Evolutionary conservation across 1,139 yeast genomes (phyloP).

Genomic region (Oligophagozyma castellii): DNA sequence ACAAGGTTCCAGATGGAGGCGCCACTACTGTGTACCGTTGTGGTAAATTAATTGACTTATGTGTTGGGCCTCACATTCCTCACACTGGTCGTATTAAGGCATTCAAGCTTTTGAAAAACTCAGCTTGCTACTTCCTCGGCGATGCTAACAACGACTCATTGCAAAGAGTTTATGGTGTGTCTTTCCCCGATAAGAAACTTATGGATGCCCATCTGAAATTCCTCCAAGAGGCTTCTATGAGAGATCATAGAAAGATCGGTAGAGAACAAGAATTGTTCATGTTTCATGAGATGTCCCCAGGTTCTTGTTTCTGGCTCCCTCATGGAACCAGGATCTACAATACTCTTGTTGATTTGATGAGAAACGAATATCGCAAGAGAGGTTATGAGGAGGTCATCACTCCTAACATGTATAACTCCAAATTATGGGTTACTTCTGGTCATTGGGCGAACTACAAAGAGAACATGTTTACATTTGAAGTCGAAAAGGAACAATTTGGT

Average conservation of each 20-base stretch:
- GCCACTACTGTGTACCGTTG: constrained; percentile 95
- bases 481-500: constrained; percentile 79
- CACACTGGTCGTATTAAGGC: constrained; percentile 96
- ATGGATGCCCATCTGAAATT: constrained; percentile 94
- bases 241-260: constrained; percentile 97
- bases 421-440: constrained; percentile 95
- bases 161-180: constrained; percentile 95
- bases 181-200: constrained; percentile 96
- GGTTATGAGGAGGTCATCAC: constrained; percentile 97
- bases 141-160: constrained; percentile 85
- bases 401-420: constrained; percentile 92
- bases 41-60: constrained; percentile 93
- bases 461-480: constrained; percentile 93
- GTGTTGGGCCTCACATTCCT: constrained; percentile 97
- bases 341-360: constrained; percentile 61
- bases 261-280: constrained; percentile 89
- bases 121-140: constrained; percentile 93
- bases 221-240: constrained; percentile 89
- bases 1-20: constrained; percentile 92
- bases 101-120: constrained; percentile 85
- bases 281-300: constrained; percentile 95
- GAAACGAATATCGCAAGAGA: constrained; percentile 74
- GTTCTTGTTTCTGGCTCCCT: constrained; percentile 95
- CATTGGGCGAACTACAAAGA: constrained; percentile 97
- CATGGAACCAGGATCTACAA: constrained; percentile 96